These are phyloP conservation scores for Aegilops sharonensis DNA, from an alignment of 176 grass and related monocot species.

Conservation along the genomic window DNA sequence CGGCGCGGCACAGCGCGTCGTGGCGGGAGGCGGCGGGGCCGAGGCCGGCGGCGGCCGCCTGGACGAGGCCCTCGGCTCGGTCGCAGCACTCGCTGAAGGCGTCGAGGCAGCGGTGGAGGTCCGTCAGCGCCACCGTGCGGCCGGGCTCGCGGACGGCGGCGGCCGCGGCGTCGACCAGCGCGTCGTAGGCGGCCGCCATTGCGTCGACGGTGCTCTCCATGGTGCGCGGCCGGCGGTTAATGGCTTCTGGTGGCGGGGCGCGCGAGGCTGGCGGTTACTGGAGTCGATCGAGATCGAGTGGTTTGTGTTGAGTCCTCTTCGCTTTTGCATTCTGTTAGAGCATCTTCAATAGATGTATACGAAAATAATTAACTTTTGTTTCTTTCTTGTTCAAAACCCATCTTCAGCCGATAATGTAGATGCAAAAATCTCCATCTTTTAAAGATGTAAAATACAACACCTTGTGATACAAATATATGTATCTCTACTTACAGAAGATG, in stretches of 20 bases:
- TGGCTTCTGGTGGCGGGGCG: not conserved
- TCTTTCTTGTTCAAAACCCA: too few species aligned
- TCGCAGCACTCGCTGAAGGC: slow-evolving; percentile 4
- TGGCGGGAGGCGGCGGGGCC: not conserved
- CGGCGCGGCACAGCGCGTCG: not conserved
- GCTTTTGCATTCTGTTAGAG: too few species aligned
- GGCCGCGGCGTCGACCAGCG: not conserved
- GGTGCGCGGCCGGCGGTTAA: not conserved
- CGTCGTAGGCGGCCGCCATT: not conserved
- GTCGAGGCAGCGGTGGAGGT: not conserved
- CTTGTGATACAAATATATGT: too few species aligned
- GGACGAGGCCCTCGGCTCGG: not conserved
- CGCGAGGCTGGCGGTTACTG: not conserved
- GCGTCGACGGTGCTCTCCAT: slow-evolving; percentile 3
- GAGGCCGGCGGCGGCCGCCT: not conserved
- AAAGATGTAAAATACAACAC: too few species aligned
- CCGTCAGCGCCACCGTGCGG: not conserved
- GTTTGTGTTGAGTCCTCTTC: too few species aligned
- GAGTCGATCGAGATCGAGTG: too few species aligned
- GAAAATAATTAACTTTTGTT: too few species aligned
- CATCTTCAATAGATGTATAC: too few species aligned
- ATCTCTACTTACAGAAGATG: too few species aligned
- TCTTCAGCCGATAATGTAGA: too few species aligned
- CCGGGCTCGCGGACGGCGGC: not conserved
- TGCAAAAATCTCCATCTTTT: too few species aligned